Conservation (phyloP, 805 yeast species). For the Kluyveromyces wickerhamii region DNA sequence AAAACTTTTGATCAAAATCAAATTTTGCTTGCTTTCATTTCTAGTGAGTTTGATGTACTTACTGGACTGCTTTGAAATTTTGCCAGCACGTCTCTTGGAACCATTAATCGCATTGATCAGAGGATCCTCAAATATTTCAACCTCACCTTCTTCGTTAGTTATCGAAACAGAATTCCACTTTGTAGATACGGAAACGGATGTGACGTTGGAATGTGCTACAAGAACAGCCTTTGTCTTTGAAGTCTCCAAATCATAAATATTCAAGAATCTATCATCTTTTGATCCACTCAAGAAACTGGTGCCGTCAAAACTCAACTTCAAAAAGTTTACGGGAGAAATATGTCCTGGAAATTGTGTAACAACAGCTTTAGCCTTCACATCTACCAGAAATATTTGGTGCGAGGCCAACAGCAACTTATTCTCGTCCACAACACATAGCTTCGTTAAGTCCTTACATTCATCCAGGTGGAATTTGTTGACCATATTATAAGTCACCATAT, state of each 20-base stretch:
- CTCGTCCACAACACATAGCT: slow-evolving; percentile 21
- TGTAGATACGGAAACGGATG: slow-evolving; percentile 31
- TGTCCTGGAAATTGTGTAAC: slow-evolving; percentile 65
- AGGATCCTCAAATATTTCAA: slow-evolving; percentile 66
- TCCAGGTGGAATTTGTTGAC: slow-evolving; percentile 36
- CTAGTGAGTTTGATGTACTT: slow-evolving; percentile 40
- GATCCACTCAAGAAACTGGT: slow-evolving; percentile 59
- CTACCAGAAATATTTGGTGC: slow-evolving; percentile 52
- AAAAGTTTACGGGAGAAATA: slow-evolving; percentile 53
- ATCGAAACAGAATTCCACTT: slow-evolving; percentile 32
- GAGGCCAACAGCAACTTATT: slow-evolving; percentile 54
- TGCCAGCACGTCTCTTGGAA: slow-evolving; percentile 39
- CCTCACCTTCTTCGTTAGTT: slow-evolving; percentile 64
- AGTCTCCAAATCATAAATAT: slow-evolving; percentile 41
- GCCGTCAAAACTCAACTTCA: slow-evolving; percentile 28
- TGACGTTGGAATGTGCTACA: slow-evolving; percentile 60
- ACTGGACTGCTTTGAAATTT: slow-evolving; percentile 45
- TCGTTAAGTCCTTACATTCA: slow-evolving; percentile 24
- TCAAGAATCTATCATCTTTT: slow-evolving; percentile 71
- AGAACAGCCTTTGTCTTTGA: slow-evolving; percentile 47
- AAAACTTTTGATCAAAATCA: slow-evolving; percentile 28
- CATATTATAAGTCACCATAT: slow-evolving; percentile 37
- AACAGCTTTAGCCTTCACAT: slow-evolving; percentile 33
- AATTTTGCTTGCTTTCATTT: slow-evolving; percentile 17
- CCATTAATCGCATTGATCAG: slow-evolving; percentile 20